Conservation (phyloP, 331 rosid species). For the Quercus tomentella region DNA sequence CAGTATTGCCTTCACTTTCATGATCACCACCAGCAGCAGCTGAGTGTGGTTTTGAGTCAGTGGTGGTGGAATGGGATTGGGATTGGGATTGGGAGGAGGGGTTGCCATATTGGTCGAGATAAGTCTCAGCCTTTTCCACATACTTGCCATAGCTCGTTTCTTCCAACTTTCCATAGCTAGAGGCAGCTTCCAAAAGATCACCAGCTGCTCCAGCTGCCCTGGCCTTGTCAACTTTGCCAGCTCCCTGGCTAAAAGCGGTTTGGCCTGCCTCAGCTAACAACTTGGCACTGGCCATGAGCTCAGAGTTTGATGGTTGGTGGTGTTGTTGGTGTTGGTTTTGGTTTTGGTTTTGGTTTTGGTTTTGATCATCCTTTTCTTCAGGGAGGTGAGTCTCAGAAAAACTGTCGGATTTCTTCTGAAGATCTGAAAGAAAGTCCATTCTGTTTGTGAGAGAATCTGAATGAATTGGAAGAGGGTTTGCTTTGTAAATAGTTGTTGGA, state of each 20-base stretch:
- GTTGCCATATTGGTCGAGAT: conserved; percentile 39
- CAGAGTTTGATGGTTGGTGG: conserved; percentile 35
- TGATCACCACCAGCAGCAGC: neutral
- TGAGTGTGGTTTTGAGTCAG: conserved; percentile 8
- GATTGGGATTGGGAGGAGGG: neutral
- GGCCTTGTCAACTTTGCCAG: conserved; percentile 41
- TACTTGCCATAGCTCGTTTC: conserved; percentile 48
- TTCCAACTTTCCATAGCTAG: conserved; percentile 54
- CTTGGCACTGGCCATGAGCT: conserved; percentile 60
- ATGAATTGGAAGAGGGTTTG: no score
- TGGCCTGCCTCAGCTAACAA: conserved; percentile 51
- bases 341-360: no score
- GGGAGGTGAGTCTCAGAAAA: neutral
- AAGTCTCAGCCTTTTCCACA: conserved; percentile 51
- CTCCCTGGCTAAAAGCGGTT: neutral
- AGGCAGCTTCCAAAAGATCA: conserved; percentile 54
- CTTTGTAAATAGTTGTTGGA: no score
- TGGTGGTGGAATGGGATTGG: neutral
- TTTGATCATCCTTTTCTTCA: neutral
- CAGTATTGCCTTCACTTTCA: neutral
- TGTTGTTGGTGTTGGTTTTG: no score
- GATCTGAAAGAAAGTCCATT: no score
- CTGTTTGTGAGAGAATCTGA: no score
- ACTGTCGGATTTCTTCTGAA: neutral
- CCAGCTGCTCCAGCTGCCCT: conserved; percentile 59